phyloP scores from a whole-genome alignment of 257 asterid genomes.

The Solanum pinnatisectum region DNA sequence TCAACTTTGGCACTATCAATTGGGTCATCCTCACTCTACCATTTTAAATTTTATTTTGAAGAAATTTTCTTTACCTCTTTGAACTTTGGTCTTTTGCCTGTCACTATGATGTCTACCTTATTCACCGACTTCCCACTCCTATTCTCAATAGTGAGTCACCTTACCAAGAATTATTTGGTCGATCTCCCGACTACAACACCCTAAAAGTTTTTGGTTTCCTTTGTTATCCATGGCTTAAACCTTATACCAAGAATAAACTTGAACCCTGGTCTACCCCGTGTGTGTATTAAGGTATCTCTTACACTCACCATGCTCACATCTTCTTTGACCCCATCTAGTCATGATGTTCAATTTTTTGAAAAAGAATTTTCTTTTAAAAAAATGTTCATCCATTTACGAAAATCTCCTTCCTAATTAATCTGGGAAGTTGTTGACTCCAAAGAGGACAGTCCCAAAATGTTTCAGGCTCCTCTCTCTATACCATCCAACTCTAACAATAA shows the following conservation, averaged over 20 bases:
- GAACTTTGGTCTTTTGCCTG: too few relatives aligned
- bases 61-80: too few relatives aligned
- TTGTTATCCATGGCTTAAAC: background rate
- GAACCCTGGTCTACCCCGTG: background rate
- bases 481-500: background rate
- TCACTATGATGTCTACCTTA: too few relatives aligned
- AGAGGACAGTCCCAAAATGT: background rate
- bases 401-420: too few relatives aligned
- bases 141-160: background rate
- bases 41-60: background rate
- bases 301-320: background rate
- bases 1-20: background rate
- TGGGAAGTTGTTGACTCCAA: background rate
- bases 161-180: background rate
- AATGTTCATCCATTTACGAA: too few relatives aligned
- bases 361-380: too few relatives aligned
- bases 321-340: background rate
- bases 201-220: background rate
- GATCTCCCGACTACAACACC: background rate
- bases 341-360: too few relatives aligned
- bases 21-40: background rate
- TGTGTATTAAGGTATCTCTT: background rate
- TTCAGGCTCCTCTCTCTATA: background rate
- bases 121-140: too few relatives aligned
- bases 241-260: background rate